phyloP scores from a whole-genome alignment of 2,329 filamentous ascomycete species.

The Colletotrichum liaoningense region DNA sequence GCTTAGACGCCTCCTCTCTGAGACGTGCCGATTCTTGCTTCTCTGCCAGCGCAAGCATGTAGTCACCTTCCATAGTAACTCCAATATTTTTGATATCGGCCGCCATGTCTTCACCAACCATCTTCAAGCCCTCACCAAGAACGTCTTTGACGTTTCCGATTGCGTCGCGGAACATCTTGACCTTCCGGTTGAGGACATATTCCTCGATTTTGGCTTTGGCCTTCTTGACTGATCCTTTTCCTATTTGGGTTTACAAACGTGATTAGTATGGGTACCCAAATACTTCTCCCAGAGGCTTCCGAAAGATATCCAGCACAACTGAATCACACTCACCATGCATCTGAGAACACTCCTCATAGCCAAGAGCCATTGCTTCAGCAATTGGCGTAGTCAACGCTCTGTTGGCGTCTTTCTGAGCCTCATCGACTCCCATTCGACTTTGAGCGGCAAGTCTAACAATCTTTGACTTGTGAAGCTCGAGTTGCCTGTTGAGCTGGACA shows the following conservation, averaged over 20 bases:
- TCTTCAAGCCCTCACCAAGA: neutral
- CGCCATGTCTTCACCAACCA: neutral
- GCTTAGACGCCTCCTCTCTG: neutral
- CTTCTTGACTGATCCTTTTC: neutral
- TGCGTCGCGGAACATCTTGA: neutral
- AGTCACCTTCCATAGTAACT: neutral
- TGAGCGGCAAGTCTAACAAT: neutral
- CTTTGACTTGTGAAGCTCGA: neutral
- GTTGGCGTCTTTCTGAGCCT: constrained; percentile 11
- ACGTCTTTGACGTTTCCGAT: neutral
- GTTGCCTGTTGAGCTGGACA: neutral
- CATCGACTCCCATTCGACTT: neutral
- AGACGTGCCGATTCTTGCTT: neutral
- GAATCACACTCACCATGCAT: neutral
- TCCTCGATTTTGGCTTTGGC: neutral
- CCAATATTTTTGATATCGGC: neutral
- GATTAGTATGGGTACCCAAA: neutral
- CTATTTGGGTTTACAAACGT: neutral
- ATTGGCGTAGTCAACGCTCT: neutral
- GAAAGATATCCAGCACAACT: no score
- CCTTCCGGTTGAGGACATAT: neutral
- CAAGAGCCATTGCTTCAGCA: neutral
- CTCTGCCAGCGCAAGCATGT: constrained; percentile 2
- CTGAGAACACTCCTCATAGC: neutral
- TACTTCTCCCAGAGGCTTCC: neutral